These are phyloP conservation scores for Pyrrhoderma lamaoense DNA, from an alignment of 1,284 basidiomycete species.

Conservation along the genomic window DNA sequence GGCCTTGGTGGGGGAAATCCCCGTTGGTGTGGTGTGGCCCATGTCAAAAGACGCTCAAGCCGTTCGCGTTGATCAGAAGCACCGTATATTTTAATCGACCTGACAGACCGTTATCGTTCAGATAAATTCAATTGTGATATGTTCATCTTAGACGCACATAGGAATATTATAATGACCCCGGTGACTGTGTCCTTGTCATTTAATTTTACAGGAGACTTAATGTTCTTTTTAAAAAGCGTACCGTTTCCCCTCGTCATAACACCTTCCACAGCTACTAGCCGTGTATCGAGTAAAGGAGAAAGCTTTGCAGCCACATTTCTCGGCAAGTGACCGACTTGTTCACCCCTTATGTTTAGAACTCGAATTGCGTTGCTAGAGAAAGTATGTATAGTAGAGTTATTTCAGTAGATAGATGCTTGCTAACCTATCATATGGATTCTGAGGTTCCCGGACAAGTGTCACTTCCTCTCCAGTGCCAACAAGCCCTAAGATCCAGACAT, in stretches of 20 bases:
- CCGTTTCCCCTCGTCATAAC: conserved; percentile 68
- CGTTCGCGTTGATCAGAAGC: conserved; percentile 46
- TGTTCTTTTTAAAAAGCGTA: too few species aligned
- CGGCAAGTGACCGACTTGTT: conserved; percentile 77
- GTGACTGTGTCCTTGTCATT: too few species aligned
- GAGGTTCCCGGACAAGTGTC: conserved; percentile 59
- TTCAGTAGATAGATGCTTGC: conserved; percentile 11
- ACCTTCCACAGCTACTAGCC: conserved; percentile 64
- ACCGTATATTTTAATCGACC: conserved; percentile 68
- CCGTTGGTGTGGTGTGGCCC: conserved; percentile 65
- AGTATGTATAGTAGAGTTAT: conserved; percentile 1
- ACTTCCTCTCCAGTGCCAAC: conserved; percentile 77
- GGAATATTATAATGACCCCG: conserved; percentile 60
- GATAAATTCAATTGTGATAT: neutral
- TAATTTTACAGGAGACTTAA: too few species aligned
- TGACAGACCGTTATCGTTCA: conserved; percentile 25
- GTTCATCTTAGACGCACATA: conserved; percentile 36
- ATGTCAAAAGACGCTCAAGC: conserved; percentile 60
- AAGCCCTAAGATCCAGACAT: conserved; percentile 40
- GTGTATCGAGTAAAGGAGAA: conserved; percentile 63
- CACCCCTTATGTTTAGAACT: conserved; percentile 66
- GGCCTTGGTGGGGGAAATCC: conserved; percentile 38
- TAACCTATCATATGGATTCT: conserved; percentile 61
- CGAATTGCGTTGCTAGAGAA: conserved; percentile 60
- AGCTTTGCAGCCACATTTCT: conserved; percentile 52